Conservation (phyloP, 306 rosid genomes). For the Rubus idaeus region DNA sequence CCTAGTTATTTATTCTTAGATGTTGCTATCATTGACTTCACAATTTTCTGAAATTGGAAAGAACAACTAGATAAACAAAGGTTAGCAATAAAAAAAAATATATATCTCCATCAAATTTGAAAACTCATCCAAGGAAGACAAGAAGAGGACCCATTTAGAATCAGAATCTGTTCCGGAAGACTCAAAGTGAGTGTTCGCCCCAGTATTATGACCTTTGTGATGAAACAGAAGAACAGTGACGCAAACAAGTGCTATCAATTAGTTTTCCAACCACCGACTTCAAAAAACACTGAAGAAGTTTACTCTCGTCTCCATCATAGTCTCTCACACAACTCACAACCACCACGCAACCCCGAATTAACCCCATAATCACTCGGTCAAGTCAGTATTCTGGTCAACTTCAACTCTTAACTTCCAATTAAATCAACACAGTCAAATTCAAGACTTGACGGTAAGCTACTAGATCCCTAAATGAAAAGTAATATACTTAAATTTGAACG, state of each 20-base stretch:
- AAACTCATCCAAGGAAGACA: neutral
- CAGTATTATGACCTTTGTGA: neutral
- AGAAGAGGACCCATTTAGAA: neutral
- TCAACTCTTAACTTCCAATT: neutral
- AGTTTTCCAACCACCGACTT: neutral
- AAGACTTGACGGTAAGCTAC: neutral
- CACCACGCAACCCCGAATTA: neutral
- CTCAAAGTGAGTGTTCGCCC: neutral
- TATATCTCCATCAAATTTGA: neutral
- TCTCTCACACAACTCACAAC: neutral
- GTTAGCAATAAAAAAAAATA: neutral
- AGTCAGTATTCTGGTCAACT: neutral
- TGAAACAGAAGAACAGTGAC: neutral
- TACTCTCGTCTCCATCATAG: neutral
- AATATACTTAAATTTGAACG: neutral
- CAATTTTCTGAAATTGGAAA: neutral
- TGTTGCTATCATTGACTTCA: slow-evolving; percentile 3
- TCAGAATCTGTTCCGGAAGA: neutral
- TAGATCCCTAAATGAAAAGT: neutral
- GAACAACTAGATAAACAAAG: neutral
- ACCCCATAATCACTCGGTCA: neutral
- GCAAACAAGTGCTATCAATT: neutral
- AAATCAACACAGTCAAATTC: neutral
- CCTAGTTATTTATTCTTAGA: neutral
- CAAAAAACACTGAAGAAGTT: neutral